phyloP scores from a whole-genome alignment of 768 basidiomycete genomes.

The Podaxis sp. region DNA sequence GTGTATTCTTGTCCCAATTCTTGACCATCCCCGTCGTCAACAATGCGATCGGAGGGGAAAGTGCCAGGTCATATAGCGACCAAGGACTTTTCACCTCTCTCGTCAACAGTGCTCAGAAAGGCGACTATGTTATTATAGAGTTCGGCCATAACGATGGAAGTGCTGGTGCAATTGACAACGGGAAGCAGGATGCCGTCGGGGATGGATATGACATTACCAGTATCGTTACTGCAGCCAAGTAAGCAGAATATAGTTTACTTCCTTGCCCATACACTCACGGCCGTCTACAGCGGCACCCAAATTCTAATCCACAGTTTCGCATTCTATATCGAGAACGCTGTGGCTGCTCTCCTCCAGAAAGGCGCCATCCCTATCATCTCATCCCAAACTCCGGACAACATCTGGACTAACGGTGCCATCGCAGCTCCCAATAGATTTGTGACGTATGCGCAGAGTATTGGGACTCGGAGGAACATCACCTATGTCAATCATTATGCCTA shows the following conservation, averaged over 20 bases:
- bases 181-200: conserved; percentile 41
- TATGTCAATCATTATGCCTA: conserved; percentile 50
- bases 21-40: conserved; percentile 45
- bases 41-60: conserved; percentile 44
- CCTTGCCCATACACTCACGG: background rate
- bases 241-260: conserved; percentile 11
- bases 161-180: conserved; percentile 39
- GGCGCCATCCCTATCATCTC: conserved; percentile 48
- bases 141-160: conserved; percentile 51
- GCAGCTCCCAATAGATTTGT: conserved; percentile 41
- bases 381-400: conserved; percentile 48
- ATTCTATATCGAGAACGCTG: conserved; percentile 45
- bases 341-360: conserved; percentile 40
- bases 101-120: conserved; percentile 36
- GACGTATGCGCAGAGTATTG: conserved; percentile 40
- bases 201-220: conserved; percentile 36
- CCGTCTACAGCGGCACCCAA: conserved; percentile 31
- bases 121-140: conserved; percentile 46
- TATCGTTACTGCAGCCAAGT: conserved; percentile 36
- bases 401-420: conserved; percentile 37
- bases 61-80: conserved; percentile 46
- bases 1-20: conserved; percentile 40
- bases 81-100: conserved; percentile 45
- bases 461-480: conserved; percentile 32
- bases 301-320: conserved; percentile 45